Base-by-base conservation (phyloP, 2,329 filamentous ascomycete species). In the Xylaria sp. region DNA sequence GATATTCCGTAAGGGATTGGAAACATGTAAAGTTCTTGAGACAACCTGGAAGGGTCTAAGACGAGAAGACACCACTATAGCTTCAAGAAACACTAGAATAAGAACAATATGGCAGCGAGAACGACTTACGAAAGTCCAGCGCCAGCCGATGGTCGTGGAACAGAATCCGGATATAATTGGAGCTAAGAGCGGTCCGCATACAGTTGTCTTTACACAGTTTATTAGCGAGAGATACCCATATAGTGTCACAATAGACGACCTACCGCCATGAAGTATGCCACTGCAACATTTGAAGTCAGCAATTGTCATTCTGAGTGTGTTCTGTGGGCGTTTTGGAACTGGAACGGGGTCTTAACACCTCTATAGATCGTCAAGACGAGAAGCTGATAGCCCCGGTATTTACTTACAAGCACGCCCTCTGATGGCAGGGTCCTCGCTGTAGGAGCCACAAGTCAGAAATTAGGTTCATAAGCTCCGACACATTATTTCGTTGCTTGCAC, bases 141-240 rank as follows among this genome's bases (percentile, higher is more conserved):
- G 85, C 91, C 91, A 93, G 31, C 86, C 86, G 31, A 91, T 84
- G 1, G 83, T 84, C 1, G 83, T 77, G 0, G 87, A 83, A 48
- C 88, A 85, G 78, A 86, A 92, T 10, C 90, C 91, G 0, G 88
- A 89, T 25, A 91, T 84, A 18, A 91, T 86, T 2, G 91, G 91
- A 0, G 89, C 88, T 2, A 90, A 78, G n/a, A 92, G 83, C 0
- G 90, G 91, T 0, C 91, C 91, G 54, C 88, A 88, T 0, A 88
- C 85, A 3, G 91, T 93, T 15, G 85, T 84, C 85, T 88, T 70
- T 31, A 57, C 33, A 49, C 1, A 23, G n/a, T 1, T 23, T 56
- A 57, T 62, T 73, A 60, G 63, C 51, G 18, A 25, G 7, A 52
- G n/a, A 48, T 18, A 3, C 25, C 55, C 31, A 9, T 46, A 6